These are phyloP conservation scores for Trypanosoma melophagium DNA, from an alignment of 208 protist genomes.

Conservation along the genomic window DNA sequence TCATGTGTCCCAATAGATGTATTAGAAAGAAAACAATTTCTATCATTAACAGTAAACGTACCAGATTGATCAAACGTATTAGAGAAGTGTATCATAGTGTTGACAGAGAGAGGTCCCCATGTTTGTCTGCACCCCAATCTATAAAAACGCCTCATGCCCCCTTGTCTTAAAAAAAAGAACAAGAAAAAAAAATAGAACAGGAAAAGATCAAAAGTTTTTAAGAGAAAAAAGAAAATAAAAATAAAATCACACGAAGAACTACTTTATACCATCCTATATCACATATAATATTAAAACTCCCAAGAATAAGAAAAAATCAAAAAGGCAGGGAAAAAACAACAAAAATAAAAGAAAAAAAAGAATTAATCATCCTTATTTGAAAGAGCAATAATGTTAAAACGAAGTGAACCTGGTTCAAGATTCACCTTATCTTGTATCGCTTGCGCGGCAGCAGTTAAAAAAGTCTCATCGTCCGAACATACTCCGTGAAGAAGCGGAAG, in stretches of 20 bases:
- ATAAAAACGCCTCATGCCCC: conserved; percentile 9
- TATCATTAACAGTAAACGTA: background rate
- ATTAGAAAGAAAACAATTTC: background rate
- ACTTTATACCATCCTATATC: background rate
- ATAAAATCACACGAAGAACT: background rate
- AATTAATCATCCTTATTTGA: conserved; percentile 21
- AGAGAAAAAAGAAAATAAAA: background rate
- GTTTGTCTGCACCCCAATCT: background rate
- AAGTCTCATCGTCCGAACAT: conserved; percentile 50
- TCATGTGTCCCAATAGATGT: too few species aligned
- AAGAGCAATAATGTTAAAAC: conserved; percentile 83
- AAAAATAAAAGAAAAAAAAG: conserved; percentile 1
- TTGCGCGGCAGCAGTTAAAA: conserved; percentile 65
- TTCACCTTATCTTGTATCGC: conserved; percentile 80
- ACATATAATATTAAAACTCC: too few species aligned
- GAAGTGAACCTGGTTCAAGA: conserved; percentile 51
- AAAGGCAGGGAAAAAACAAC: conserved; percentile 4
- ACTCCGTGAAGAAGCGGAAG: conserved; percentile 81
- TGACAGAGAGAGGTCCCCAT: background rate
- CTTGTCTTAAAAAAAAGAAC: background rate
- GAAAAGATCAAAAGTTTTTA: background rate
- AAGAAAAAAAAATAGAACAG: background rate
- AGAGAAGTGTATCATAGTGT: background rate
- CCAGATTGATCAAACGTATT: background rate
- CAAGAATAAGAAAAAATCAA: background rate